Evolutionary conservation across 208 protist species (phyloP), one percentile per base, ranked within the genome.

Genomic region (Acanthamoeba rhysodes): DNA sequence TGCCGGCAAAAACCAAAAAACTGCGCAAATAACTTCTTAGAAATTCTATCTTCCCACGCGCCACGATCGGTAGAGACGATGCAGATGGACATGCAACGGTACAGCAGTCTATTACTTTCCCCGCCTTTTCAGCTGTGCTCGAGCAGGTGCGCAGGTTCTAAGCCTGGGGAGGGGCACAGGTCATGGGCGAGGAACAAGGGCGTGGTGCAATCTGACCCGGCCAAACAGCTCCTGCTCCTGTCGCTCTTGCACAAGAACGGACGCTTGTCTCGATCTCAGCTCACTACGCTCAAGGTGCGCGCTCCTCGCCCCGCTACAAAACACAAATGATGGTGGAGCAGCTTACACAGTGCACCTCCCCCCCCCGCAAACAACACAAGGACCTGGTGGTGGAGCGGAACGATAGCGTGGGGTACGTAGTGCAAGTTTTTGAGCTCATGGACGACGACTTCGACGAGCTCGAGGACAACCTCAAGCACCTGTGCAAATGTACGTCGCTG

Each of bases 391-490:
- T 87, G 20, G 48, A 6, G 16, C 50, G 50, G n/a, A 4, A 64
- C 22, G 78, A 87, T 24, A 87, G 78, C n/a, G 78, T 87, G 29
- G 48, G 48, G 2, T 87, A 62, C 29, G 78, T 87, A 50, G 27
- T 87, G 5, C 78, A 87, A 14, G 78, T 24, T 10, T 87, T 87
- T 64, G 78, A 87, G 29, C 78, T 87, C 78, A 87, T 87, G 78
- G 78, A 62, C 50, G 78, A 87, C 32, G 78, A 87, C 45, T 87
- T 87, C 64, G 78, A 87, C 78, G 78, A 87, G 29, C 78, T 87
- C 20, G 78, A 87, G 20, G 78, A 87, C 78, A 87, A 87, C 53
- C 48, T 87, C 53, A 87, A 87, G 48, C 78, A 87, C 78, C n/a
- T 87, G 41, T 87, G 78, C 78, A 87, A 87, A 64, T 41, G 78